Percentiles rank a stretch among this genome's conserved stretches.
phyloP scores from a whole-genome alignment of 345 rosid species.

The Corymbia maculata region DNA sequence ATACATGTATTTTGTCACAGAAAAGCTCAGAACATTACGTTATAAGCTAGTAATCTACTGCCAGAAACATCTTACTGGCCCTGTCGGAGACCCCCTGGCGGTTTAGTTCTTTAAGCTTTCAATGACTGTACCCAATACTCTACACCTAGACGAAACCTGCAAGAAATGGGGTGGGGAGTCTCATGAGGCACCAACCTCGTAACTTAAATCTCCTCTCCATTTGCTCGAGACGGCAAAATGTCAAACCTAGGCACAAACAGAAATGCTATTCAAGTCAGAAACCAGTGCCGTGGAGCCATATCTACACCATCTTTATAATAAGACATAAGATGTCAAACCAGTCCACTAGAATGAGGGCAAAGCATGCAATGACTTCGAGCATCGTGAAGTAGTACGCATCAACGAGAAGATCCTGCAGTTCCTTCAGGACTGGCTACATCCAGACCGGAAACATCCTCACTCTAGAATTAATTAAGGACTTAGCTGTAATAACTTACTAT shows the following conservation, averaged over 20 bases:
- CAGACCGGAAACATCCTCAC: constrained; percentile 40
- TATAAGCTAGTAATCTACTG: not conserved
- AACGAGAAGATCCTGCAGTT: constrained; percentile 7
- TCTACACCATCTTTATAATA: not conserved
- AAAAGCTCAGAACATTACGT: not conserved
- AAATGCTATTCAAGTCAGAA: not conserved
- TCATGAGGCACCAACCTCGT: not conserved
- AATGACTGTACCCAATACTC: not conserved
- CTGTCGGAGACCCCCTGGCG: not conserved
- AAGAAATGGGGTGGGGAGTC: not conserved
- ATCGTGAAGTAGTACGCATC: not conserved
- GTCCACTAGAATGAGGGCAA: not conserved
- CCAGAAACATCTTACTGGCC: not conserved
- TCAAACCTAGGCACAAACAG: not conserved
- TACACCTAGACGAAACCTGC: not conserved
- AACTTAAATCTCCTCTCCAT: not conserved
- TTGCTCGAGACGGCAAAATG: not conserved
- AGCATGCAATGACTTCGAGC: not conserved
- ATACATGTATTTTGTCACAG: not conserved
- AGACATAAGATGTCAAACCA: not conserved
- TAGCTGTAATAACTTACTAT: not conserved
- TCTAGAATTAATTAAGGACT: constrained; percentile 14
- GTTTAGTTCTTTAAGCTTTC: not conserved
- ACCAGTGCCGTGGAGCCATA: not conserved
- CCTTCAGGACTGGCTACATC: constrained; percentile 19